Evolutionary conservation across 805 yeast genomes (phyloP).

Genomic region (Wickerhamomyces silvicola): DNA sequence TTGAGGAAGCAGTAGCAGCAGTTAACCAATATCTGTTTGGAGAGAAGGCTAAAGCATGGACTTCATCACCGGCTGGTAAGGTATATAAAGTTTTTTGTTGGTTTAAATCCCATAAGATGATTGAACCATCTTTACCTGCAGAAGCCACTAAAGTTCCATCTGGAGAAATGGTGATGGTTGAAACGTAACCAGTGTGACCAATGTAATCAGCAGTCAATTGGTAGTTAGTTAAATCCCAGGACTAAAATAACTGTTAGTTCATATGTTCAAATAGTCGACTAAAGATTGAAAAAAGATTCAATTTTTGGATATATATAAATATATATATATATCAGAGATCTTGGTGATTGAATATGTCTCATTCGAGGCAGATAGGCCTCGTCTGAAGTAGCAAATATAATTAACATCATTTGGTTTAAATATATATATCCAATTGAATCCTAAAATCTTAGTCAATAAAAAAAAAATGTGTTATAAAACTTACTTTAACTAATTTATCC

Average conservation of each 20-base stretch:
- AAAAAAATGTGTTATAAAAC: slow-evolving; percentile 31
- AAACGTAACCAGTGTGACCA: slow-evolving; percentile 99
- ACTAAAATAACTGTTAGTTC: slow-evolving; percentile 57
- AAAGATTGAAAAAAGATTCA: too few species aligned
- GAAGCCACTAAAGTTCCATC: slow-evolving; percentile 99
- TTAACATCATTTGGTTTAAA: slow-evolving; percentile 63
- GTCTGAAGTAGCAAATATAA: slow-evolving; percentile 99
- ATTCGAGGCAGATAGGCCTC: slow-evolving; percentile 60
- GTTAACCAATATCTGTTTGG: slow-evolving; percentile 99
- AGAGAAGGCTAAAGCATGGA: slow-evolving; percentile 97
- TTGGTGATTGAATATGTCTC: slow-evolving; percentile 97
- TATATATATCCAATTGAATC: not conserved
- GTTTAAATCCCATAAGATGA: slow-evolving; percentile 97
- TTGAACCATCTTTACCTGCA: slow-evolving; percentile 99
- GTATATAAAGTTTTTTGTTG: slow-evolving; percentile 84
- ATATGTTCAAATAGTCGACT: slow-evolving; percentile 1
- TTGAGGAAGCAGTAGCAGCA: slow-evolving; percentile 97
- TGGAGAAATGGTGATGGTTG: slow-evolving; percentile 96
- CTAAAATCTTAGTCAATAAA: not conserved
- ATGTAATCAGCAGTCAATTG: slow-evolving; percentile 89
- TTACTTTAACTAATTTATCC: slow-evolving; percentile 98
- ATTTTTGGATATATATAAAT: too few species aligned
- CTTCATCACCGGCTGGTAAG: slow-evolving; percentile 91
- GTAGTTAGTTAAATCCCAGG: slow-evolving; percentile 89
- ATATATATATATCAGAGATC: slow-evolving; percentile 99